phyloP scores from a whole-genome alignment of 179 eudicot genomes.

The Patellifolia procumbens region DNA sequence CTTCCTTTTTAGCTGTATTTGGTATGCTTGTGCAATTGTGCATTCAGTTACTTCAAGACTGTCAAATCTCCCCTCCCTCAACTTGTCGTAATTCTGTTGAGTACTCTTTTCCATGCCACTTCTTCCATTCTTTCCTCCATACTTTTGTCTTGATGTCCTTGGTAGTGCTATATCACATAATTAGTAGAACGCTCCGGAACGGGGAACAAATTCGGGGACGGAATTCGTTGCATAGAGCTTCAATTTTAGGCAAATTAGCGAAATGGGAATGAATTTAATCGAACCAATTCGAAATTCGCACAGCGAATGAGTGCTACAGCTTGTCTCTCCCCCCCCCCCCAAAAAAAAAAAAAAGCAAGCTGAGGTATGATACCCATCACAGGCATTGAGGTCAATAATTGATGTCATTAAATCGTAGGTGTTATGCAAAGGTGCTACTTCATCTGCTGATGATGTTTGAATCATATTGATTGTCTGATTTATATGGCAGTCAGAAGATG shows the following conservation, averaged over 20 bases:
- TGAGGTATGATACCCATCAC: not conserved
- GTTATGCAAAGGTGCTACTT: not conserved
- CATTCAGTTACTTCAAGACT: not conserved
- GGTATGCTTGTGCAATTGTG: not conserved
- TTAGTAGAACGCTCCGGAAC: too few species aligned
- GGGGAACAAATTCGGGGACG: too few species aligned
- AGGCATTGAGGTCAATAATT: not conserved
- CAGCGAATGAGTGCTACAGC: too few species aligned
- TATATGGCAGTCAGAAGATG: slow-evolving; percentile 49
- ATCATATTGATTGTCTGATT: not conserved
- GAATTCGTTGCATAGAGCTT: too few species aligned
- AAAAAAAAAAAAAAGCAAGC: too few species aligned
- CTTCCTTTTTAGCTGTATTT: not conserved
- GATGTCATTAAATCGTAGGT: not conserved
- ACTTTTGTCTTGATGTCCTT: not conserved
- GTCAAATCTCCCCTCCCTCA: not conserved
- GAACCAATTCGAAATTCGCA: too few species aligned
- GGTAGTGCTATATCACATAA: too few species aligned
- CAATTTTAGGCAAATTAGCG: too few species aligned
- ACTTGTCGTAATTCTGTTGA: too few species aligned
- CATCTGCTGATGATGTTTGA: not conserved
- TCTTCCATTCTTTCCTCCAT: not conserved
- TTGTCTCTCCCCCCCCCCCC: too few species aligned
- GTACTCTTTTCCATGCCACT: too few species aligned
- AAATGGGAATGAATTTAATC: too few species aligned